Base-by-base conservation (phyloP, 257 asterid species). In the Solanum virginianum region DNA sequence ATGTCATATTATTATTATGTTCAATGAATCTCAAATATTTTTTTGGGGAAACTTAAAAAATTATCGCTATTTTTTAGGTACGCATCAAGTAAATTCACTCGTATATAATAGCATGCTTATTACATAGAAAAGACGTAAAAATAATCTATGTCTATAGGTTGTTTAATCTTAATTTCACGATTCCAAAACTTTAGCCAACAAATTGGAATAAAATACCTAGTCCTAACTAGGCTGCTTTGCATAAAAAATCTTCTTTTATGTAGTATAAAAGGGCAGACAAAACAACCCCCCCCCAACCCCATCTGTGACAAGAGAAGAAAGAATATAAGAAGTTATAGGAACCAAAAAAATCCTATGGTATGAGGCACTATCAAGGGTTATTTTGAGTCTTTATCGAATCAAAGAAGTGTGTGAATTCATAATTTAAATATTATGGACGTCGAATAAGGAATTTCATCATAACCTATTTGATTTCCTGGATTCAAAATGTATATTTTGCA, bases 221-320 rank as follows among this genome's bases (percentile, higher is more conserved):
- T 22, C 59, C 36, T 68, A 83, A 22, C 86, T 85, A 53, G 75
- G 55, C 82, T 59, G 69, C 87, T 85, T 85, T 85, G 84, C 87
- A 80, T 62, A n/a, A 89, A 75, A 75, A 41, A 20, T 12, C 68
- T 39, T 36, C 54, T 80, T 60, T 71, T 70, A 53, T 43, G 12
- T 69, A 83, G 82, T 77, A 24, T 63, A 75, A 24, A 24, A 24
- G 51, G 82, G 45, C 43, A 24, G 62, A 7, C 59, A 26, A n/a
- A 7, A 16, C 41, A 7, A 18, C 10, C 14, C 17, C 83, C 39
- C 54, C n/a, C 20, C 66, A n/a, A n/a, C 49, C 59, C 14, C 29
- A 5, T 12, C 65, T 20, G 4, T 63, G 71, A 29, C 47, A 29
- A 66, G 6, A 66, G 8, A 22, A 36, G 39, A 49, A 36, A 69